phyloP scores from a whole-genome alignment of 148 eudicot species.

The Diospyros lotus region DNA sequence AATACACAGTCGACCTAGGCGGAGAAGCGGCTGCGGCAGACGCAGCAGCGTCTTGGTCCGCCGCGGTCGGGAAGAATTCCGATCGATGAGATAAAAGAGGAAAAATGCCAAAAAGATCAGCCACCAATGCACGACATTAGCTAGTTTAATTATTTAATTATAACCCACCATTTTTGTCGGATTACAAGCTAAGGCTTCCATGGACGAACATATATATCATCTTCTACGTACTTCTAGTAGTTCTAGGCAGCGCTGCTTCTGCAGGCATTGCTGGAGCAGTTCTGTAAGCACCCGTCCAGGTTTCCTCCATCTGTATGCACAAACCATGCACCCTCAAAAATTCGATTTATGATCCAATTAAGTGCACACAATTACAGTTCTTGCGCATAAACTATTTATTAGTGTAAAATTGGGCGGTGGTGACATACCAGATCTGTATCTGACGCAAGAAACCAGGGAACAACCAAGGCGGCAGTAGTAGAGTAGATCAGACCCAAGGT shows the following conservation, averaged over 20 bases:
- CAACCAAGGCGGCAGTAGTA: slow-evolving; percentile 30
- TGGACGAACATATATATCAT: background rate
- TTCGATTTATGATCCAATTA: background rate
- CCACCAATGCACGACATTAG: too few relatives aligned
- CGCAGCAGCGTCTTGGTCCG: too few relatives aligned
- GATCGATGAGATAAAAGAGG: too few relatives aligned
- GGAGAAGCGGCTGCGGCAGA: too few relatives aligned
- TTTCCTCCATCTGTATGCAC: slow-evolving; percentile 18
- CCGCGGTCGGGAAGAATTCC: too few relatives aligned
- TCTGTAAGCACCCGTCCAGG: slow-evolving; percentile 17
- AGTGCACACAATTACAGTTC: background rate
- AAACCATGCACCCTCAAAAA: background rate
- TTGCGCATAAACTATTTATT: too few relatives aligned
- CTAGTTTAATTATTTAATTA: too few relatives aligned
- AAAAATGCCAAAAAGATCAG: too few relatives aligned
- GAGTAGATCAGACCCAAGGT: background rate
- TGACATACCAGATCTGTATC: slow-evolving; percentile 1
- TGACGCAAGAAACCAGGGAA: slow-evolving; percentile 15
- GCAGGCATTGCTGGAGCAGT: slow-evolving; percentile 22
- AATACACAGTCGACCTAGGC: too few relatives aligned
- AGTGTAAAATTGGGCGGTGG: too few relatives aligned
- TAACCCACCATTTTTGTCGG: background rate
- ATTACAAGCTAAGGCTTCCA: background rate
- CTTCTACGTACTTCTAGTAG: too few relatives aligned
- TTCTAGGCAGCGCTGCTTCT: background rate